Conservation (phyloP, 176 grass and related monocot genomes). For the Typha latifolia region DNA sequence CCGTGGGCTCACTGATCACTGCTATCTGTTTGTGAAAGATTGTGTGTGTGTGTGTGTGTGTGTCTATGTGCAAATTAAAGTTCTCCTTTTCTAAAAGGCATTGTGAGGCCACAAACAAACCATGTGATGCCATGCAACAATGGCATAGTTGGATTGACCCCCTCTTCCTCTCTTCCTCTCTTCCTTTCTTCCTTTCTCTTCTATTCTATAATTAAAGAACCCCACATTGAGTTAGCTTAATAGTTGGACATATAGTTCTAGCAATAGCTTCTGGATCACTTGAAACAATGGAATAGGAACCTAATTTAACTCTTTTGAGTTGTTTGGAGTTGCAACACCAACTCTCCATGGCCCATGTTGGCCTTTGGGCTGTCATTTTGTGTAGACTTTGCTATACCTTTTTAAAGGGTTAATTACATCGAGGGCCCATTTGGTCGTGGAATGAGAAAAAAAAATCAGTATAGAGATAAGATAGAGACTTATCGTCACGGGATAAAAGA, state of each 20-base stretch:
- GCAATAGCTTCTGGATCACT: not conserved
- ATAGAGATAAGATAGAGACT: too few relatives aligned
- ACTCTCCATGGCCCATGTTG: not conserved
- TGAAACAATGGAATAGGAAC: not conserved
- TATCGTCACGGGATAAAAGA: too few relatives aligned
- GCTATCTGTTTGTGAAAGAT: slow-evolving; percentile 21
- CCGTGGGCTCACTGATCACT: slow-evolving; percentile 18
- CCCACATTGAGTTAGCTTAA: too few relatives aligned
- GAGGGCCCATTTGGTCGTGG: too few relatives aligned
- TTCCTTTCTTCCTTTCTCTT: too few relatives aligned
- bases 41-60: too few relatives aligned
- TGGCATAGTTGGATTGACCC: not conserved
- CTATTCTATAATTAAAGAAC: too few relatives aligned
- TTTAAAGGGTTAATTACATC: not conserved
- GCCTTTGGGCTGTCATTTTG: not conserved
- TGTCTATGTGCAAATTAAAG: not conserved
- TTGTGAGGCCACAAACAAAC: slow-evolving; percentile 21
- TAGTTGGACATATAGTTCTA: too few relatives aligned
- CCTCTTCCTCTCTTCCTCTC: not conserved
- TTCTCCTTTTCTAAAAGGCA: slow-evolving; percentile 29
- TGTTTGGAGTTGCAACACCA: not conserved
- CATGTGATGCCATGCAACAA: slow-evolving; percentile 24
- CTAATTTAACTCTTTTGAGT: not conserved
- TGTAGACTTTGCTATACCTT: not conserved
- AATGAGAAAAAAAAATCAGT: too few relatives aligned